Conservation (phyloP, 176 grass and related monocot genomes). For the Phragmites australis region DNA sequence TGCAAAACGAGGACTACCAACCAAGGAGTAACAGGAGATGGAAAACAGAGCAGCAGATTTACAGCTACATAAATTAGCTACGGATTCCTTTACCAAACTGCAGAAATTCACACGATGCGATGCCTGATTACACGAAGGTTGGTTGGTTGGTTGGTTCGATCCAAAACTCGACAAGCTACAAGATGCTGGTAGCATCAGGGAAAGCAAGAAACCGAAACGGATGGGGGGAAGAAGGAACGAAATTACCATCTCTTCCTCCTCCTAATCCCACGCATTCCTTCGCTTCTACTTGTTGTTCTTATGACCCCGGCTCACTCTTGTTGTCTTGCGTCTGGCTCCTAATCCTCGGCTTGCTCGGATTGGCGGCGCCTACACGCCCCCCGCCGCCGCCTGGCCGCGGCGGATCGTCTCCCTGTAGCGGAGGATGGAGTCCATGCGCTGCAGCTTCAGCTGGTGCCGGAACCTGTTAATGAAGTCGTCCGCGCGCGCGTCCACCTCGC, state of each 20-base stretch:
- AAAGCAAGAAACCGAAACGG: not conserved
- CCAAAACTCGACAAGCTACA: conserved; percentile 32
- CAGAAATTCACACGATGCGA: conserved; percentile 1
- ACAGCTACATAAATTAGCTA: not conserved
- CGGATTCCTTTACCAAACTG: not conserved
- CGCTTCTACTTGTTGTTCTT: not conserved
- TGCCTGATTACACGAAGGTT: conserved; percentile 26
- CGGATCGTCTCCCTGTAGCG: conserved; percentile 66
- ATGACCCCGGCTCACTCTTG: not conserved
- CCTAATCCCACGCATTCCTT: not conserved
- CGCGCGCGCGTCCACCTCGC: conserved; percentile 73
- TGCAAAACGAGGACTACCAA: not conserved
- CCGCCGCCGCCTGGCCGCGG: conserved; percentile 36
- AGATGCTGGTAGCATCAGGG: conserved; percentile 15
- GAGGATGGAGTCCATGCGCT: conserved; percentile 83
- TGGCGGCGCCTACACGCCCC: not conserved
- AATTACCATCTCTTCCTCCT: not conserved
- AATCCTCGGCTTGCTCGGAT: not conserved
- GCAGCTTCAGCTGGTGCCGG: conserved; percentile 76
- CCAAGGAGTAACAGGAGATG: too few relatives aligned
- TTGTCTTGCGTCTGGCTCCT: not conserved
- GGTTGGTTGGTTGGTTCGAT: too few relatives aligned
- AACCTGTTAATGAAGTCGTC: conserved; percentile 95
- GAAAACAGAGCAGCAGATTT: conserved; percentile 10
- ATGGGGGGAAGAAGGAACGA: not conserved